phyloP scores from a whole-genome alignment of 768 basidiomycete genomes.

The Pulveroboletus ravenelii region DNA sequence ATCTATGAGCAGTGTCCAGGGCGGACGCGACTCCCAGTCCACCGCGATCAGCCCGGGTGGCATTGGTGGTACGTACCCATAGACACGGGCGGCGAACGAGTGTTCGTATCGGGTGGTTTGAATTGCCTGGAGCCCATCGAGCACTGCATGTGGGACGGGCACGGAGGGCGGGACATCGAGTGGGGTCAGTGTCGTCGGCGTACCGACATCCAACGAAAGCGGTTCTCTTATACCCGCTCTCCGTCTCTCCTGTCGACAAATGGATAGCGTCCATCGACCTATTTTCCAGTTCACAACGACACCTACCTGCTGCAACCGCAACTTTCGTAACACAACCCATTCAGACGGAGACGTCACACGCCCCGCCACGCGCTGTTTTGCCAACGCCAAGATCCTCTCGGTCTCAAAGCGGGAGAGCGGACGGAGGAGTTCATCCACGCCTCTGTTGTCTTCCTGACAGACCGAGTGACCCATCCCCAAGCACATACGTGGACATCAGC shows the following conservation, averaged over 20 bases:
- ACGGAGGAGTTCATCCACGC: slow-evolving; percentile 27
- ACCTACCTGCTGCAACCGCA: slow-evolving; percentile 39
- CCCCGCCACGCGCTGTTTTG: slow-evolving; percentile 7
- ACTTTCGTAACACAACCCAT: slow-evolving; percentile 38
- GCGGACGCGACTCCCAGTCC: slow-evolving; percentile 68
- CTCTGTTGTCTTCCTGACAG: slow-evolving; percentile 10
- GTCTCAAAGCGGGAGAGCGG: slow-evolving; percentile 42
- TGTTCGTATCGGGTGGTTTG: slow-evolving; percentile 57
- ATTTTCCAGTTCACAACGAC: neutral
- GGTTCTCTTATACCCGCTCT: slow-evolving; percentile 11
- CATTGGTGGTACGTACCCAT: slow-evolving; percentile 34
- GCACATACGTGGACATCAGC: neutral
- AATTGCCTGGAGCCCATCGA: slow-evolving; percentile 53
- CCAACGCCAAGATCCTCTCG: slow-evolving; percentile 30
- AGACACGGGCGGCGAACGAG: slow-evolving; percentile 65
- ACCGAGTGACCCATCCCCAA: neutral
- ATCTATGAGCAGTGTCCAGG: slow-evolving; percentile 73
- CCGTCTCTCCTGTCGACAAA: slow-evolving; percentile 16
- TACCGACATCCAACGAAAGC: neutral
- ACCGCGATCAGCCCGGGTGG: slow-evolving; percentile 43
- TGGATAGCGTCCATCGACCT: neutral
- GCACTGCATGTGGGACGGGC: slow-evolving; percentile 28
- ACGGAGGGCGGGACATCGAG: slow-evolving; percentile 28
- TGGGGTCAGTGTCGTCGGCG: slow-evolving; percentile 14
- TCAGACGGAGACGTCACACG: slow-evolving; percentile 26